These are phyloP conservation scores for Emericellopsis terricola DNA, from an alignment of 495 filamentous ascomycete genomes.

Conservation along the genomic window DNA sequence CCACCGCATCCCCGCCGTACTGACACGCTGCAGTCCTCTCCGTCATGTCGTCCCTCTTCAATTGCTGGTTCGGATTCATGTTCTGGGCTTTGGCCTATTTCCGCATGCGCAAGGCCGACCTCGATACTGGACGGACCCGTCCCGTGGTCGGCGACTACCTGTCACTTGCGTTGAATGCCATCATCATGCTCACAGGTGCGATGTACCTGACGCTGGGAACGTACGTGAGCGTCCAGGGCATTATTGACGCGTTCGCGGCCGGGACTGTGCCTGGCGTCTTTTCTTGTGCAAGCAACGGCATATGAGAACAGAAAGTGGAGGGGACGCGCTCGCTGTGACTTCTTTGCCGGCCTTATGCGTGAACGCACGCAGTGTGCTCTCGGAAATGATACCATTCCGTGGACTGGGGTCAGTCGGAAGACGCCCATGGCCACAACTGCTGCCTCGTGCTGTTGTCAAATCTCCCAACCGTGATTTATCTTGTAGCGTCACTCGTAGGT, in stretches of 20 bases:
- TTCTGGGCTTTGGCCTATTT: conserved; percentile 86
- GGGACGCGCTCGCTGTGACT: too few species aligned
- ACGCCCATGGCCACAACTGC: too few species aligned
- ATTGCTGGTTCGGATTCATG: conserved; percentile 87
- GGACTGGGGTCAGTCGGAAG: too few species aligned
- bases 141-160: conserved; percentile 42
- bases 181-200: conserved; percentile 51
- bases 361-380: too few species aligned
- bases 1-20: conserved; percentile 3
- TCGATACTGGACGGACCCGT: conserved; percentile 36
- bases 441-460: too few species aligned
- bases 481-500: not conserved
- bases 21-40: conserved; percentile 32
- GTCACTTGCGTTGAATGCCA: conserved; percentile 44
- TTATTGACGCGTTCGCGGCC: conserved; percentile 38
- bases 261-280: conserved; percentile 40
- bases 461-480: not conserved
- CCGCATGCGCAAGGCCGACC: conserved; percentile 56
- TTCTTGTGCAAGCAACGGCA: conserved; percentile 43
- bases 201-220: conserved; percentile 65
- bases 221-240: conserved; percentile 56
- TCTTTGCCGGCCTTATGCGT: too few species aligned
- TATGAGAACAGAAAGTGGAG: conserved; percentile 9
- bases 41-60: conserved; percentile 79
- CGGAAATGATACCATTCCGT: too few species aligned